Base-by-base conservation (phyloP, 441 rosid genomes). In the Daphne laureola region DNA sequence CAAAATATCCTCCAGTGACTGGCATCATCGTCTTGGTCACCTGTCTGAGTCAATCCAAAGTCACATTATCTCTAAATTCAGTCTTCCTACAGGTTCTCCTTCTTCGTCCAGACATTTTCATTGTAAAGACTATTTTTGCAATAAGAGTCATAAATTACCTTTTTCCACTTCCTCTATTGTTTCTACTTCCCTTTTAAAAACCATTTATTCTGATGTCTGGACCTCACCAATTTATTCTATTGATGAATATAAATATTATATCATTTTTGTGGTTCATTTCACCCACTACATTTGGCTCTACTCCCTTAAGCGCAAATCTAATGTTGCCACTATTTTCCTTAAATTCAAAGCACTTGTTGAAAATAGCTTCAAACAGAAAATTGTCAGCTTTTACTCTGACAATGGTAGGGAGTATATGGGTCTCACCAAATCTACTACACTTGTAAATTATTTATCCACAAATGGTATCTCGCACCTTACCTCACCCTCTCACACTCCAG, bases 151-250 rank as follows among this genome's bases (percentile, higher is more conserved):
- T 58, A 49, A 59, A 12, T 40, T 50, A 14, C 14, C 41, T 4
- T 51, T 59, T 15, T 59, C 50, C 1, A 14, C 11, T 0, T 50
- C 43, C 4, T 36, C 63, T 21, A 3, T 59, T 50, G 2, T 8
- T 0, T 16, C 21, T 0, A 6, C 21, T 17, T 18, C 26, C 13
- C 46, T 36, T 12, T 40, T 52, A 44, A 46, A 61, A 45, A 6
- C 46, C 6, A 1, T 61, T 3, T 60, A 23, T 4, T 41, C 38
- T 15, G 51, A 60, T 60, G 51, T 60, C 0, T 51, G 57, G 51
- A 50, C 51, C 0, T 51, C 57, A 3, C 44, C 44, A 2, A 17
- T 51, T 17, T 1, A 15, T 60, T 51, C 51, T 1, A 0, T 12
- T 43, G 51, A 44, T 44, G 57, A 18, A 0, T 60, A 14, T 31